These are phyloP conservation scores for Ustilago sp. DNA, from an alignment of 1,284 basidiomycete species.

Conservation along the genomic window DNA sequence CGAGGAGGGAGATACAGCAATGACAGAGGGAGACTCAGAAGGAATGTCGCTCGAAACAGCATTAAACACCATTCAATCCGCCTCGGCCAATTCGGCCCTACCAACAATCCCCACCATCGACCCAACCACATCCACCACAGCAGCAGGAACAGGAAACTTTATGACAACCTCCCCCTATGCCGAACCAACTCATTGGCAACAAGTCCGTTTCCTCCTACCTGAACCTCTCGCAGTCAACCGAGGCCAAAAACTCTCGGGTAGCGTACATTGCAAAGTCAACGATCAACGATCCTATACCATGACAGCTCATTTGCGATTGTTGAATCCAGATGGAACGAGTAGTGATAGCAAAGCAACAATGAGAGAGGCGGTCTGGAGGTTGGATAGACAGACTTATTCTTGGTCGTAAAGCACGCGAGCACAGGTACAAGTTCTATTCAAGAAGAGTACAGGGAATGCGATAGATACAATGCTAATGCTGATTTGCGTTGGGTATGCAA, in stretches of 20 bases:
- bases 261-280: conserved; percentile 61
- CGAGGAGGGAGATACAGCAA: conserved; percentile 23
- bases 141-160: conserved; percentile 26
- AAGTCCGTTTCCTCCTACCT: conserved; percentile 62
- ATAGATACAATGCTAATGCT: not conserved
- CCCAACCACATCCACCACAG: not conserved
- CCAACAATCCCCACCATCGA: conserved; percentile 36
- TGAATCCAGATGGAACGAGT: conserved; percentile 35
- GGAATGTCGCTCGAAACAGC: conserved; percentile 26
- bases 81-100: conserved; percentile 20
- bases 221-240: conserved; percentile 66
- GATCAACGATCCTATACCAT: conserved; percentile 63
- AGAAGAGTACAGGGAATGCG: not conserved
- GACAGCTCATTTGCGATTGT: conserved; percentile 36
- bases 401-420: conserved; percentile 35
- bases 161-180: conserved; percentile 66
- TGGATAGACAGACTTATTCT: conserved; percentile 66
- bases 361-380: conserved; percentile 55
- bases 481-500: not conserved
- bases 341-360: conserved; percentile 17
- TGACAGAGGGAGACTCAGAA: conserved; percentile 18
- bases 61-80: conserved; percentile 19
- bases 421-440: not conserved
- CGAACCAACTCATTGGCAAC: conserved; percentile 68
- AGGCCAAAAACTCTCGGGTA: conserved; percentile 59